Base-by-base conservation (phyloP, 805 yeast genomes). In the Maudiozyma turicensis region DNA sequence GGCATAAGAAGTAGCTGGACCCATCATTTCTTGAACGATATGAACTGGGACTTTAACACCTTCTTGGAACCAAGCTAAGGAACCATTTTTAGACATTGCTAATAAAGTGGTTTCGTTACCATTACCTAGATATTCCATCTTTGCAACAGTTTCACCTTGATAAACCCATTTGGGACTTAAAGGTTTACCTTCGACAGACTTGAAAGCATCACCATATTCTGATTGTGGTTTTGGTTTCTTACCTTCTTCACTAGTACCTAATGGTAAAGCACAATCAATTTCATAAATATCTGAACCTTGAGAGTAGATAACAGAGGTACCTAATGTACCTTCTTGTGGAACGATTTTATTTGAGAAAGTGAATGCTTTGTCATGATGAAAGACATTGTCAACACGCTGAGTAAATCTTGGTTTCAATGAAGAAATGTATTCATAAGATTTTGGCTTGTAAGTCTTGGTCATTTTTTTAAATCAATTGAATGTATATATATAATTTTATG, bases 161-260 rank as follows among this genome's bases (percentile, higher is more conserved):
- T 58, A 61, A 5, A 52, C 48, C 60, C 62, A 61, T 39, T 55
- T 56, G 20, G 52, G 52, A 31, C 48, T 40, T 15, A 52, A 44
- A 8, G 54, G 47, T 6, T 45, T 50, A 15, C 48, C 46, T 45
- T 56, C 58, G 14, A 46, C 51, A 52, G 79, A 85, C 32, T 78
- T 83, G 38, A 83, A 73, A 2, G 82, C 86, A 51, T 82, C 93
- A 41, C 83, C 93, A 44, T 72, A 71, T 58, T 84, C 91, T 3
- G 88, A 89, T 41, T 72, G 75, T 32, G 66, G 59, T 14, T 50
- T 51, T 8, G 52, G 64, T 44, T 63, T 54, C 6, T 52, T 47
- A 39, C 20, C 42, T 8, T 14, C 14, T 8, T 55, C 51, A 7
- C 46, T 41, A 11, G 51, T 48, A 1, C 56, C 58, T 32, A 59